Percentiles rank a stretch among this genome's conserved stretches.
Conservation (phyloP, 2,329 filamentous ascomycete genomes). For the Aspergillus felis region DNA sequence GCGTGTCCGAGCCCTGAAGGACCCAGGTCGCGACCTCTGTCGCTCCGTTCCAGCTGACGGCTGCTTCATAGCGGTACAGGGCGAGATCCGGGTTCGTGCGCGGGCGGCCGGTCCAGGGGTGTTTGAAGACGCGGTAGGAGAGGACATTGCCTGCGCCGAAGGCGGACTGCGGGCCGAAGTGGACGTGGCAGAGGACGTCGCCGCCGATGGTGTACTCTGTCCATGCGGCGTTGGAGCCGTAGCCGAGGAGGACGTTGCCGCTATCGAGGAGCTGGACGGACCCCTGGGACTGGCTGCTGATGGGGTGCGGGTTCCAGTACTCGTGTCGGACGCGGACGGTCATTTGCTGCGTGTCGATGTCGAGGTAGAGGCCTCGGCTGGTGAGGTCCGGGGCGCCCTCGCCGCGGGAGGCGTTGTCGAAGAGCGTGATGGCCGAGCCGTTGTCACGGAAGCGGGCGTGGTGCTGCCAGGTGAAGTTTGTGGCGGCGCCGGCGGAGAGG, state of each 20-base stretch:
- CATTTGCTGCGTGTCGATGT: slow-evolving; percentile 38
- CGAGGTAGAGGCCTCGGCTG: slow-evolving; percentile 45
- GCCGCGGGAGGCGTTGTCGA: slow-evolving; percentile 37
- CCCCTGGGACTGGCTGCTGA: slow-evolving; percentile 43
- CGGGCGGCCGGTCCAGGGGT: slow-evolving; percentile 50
- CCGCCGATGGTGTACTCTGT: slow-evolving; percentile 49
- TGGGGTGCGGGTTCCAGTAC: slow-evolving; percentile 37
- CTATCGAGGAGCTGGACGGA: slow-evolving; percentile 41
- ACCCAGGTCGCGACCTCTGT: slow-evolving; percentile 32
- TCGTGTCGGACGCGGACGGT: slow-evolving; percentile 42
- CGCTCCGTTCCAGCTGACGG: slow-evolving; percentile 36
- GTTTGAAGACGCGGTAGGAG: slow-evolving; percentile 55
- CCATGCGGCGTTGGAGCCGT: slow-evolving; percentile 48
- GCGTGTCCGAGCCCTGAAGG: slow-evolving; percentile 16
- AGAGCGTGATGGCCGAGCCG: slow-evolving; percentile 33
- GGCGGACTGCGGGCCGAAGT: slow-evolving; percentile 35
- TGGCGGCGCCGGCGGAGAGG: slow-evolving; percentile 40
- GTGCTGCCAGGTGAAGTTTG: slow-evolving; percentile 51
- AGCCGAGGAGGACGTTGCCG: slow-evolving; percentile 48
- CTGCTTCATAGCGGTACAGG: slow-evolving; percentile 14
- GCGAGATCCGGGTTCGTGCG: slow-evolving; percentile 31
- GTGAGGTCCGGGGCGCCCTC: slow-evolving; percentile 17
- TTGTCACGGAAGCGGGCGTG: slow-evolving; percentile 44
- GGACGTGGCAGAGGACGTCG: slow-evolving; percentile 50
- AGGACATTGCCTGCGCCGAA: slow-evolving; percentile 32